Percentiles rank a stretch among this genome's conserved stretches.
Conservation (phyloP, 306 rosid genomes). For the Pueraria montana region DNA sequence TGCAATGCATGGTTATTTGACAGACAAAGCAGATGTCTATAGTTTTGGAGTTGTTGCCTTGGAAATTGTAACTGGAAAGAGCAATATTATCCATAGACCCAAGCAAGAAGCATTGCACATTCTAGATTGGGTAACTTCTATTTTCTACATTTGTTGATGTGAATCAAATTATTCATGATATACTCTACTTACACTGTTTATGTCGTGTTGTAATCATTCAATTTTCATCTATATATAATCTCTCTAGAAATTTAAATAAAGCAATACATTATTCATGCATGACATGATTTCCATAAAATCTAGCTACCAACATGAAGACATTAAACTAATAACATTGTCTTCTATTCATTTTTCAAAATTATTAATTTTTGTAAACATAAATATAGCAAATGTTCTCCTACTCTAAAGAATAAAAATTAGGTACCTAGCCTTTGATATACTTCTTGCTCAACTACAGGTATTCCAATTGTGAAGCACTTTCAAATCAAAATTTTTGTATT, state of each 20-base stretch:
- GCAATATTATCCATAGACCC: slow-evolving; percentile 52
- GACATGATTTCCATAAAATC: background rate
- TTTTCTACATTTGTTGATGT: background rate
- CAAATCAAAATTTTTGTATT: background rate
- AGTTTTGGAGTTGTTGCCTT: slow-evolving; percentile 71
- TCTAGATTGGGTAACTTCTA: slow-evolving; percentile 59
- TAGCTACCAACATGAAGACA: background rate
- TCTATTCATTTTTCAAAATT: background rate
- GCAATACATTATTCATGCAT: background rate
- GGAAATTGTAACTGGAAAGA: slow-evolving; percentile 69
- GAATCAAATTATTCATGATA: no score
- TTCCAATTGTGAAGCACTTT: background rate
- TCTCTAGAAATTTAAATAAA: no score
- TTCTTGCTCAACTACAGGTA: background rate
- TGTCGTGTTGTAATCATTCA: no score
- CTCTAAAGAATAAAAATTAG: background rate
- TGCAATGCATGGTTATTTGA: slow-evolving; percentile 70
- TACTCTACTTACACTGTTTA: background rate
- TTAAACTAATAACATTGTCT: background rate
- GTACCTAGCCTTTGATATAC: background rate
- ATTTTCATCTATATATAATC: no score
- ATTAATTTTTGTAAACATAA: background rate
- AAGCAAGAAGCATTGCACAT: slow-evolving; percentile 62
- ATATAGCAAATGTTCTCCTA: background rate
- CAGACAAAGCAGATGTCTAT: slow-evolving; percentile 72